Evolutionary conservation across 2,329 filamentous ascomycete genomes (phyloP).

Genomic region (Pseudocercospora ulei): DNA sequence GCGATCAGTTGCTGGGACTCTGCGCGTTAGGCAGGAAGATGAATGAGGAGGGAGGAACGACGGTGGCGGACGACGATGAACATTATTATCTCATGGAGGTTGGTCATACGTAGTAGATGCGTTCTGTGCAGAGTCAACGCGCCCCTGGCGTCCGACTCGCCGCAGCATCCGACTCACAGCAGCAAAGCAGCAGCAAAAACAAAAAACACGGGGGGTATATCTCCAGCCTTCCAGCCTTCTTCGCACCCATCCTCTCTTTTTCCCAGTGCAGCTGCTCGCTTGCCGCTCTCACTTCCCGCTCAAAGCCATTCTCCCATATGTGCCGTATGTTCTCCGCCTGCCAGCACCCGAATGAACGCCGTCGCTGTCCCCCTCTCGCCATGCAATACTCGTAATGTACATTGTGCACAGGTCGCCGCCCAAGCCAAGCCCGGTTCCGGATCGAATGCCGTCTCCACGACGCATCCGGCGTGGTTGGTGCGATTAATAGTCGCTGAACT

Average conservation of each 20-base stretch:
- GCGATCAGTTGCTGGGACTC: no score
- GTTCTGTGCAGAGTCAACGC: slow-evolving; percentile 6
- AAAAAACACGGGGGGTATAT: slow-evolving; percentile 14
- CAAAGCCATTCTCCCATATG: slow-evolving; percentile 11
- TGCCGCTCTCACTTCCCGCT: no score
- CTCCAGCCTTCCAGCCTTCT: slow-evolving; percentile 1
- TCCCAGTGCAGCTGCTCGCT: neutral
- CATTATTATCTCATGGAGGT: no score
- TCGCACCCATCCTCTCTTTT: neutral
- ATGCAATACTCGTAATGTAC: slow-evolving; percentile 13
- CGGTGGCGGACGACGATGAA: neutral
- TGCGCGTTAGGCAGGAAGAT: neutral
- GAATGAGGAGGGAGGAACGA: no score
- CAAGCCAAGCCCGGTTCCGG: neutral
- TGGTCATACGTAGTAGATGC: slow-evolving; percentile 1
- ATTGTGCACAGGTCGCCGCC: slow-evolving; percentile 2
- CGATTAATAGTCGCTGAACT: slow-evolving; percentile 18
- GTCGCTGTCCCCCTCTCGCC: slow-evolving; percentile 10
- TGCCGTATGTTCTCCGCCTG: slow-evolving; percentile 2
- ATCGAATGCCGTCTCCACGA: neutral
- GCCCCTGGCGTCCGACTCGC: slow-evolving; percentile 8
- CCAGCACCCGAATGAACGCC: slow-evolving; percentile 11
- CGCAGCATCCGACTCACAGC: no score
- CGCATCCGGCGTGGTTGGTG: neutral
- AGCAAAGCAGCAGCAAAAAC: slow-evolving; percentile 2